Base-by-base conservation (phyloP, 345 rosid species). In the Acer campestre region DNA sequence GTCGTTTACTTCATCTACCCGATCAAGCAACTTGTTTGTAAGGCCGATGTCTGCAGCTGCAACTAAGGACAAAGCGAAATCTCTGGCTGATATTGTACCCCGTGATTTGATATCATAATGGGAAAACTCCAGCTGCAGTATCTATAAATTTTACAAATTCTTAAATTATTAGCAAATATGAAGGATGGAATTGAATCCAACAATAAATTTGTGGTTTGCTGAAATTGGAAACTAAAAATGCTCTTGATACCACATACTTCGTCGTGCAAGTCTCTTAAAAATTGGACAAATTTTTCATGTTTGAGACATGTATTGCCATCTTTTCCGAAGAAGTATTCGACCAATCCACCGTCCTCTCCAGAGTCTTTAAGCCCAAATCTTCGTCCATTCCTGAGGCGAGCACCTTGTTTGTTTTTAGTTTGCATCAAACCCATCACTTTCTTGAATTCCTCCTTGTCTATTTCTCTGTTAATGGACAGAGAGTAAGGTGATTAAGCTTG, bases 381-480 rank as follows among this genome's bases (percentile, higher is more conserved):
- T 53, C 78, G 80, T 7, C 90, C 90, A 59, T 84, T 83, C 61
- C 80, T 79, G 71, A 85, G 89, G 16, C 49, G 71, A 71, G 85
- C 83, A 17, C 84, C 91, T 70, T 89, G 90, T 62, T 88, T 83
- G 75, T 82, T 86, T 27, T 82, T 83, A 18, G 85, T 75, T 82
- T 91, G 85, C 96, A 91, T 90, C 69, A 88, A 82, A 20, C 66
- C 67, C 96, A 90, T 91, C 68, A 90, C 93, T 82, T 85, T 84
- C 90, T 85, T 90, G 82, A 91, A 91, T 75, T 89, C 93, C 40
- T 78, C 86, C 74, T 62, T 82, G 74, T 85, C 91, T 58, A 91
- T 90, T 71, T 88, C 96, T 72, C 96, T 90, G 79, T 62, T 23
- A 10, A 80, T 11, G 63, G 27, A 7, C 27, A 59, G 5, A 6